Evolutionary conservation across 1,139 yeast genomes (phyloP), one percentile per base, ranked within the genome.

Genomic region (Suhomyces maxii): DNA sequence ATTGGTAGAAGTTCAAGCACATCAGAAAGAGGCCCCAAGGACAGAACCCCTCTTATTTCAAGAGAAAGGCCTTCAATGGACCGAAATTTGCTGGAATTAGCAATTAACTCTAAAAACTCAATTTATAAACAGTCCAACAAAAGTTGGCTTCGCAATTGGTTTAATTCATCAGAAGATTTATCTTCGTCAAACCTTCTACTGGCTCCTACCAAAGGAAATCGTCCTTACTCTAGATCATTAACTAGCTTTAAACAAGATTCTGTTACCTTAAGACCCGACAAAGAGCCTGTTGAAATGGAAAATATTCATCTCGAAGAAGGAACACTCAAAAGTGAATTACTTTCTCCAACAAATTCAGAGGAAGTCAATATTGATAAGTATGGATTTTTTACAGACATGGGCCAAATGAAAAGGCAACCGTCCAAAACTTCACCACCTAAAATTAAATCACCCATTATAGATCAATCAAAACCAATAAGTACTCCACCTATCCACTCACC

Each of bases 361-460:
- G 49, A 47, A 53, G 56, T 50, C 48, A 59, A 54, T 33, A 71
- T 80, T 7, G 84, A 80, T 53, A 65, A 77, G 47, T 79, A 73
- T 57, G 84, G 84, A 0, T 80, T 80, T 56, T 66, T 79, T 31
- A 61, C 60, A 18, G 68, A 66, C 44, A 41, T 54, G 25, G 46
- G 38, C 3, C 44, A 38, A 14, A 45, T 40, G 11, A 34, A 28
- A 18, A 14, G 36, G n/a, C 35, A 31, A 31, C 37, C 39, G 18
- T 10, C 38, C 1, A 25, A 8, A 10, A 11, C 28, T 2, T 9
- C 23, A 8, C 30, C 14, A 3, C 10, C 33, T 8, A 13, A 8
- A 9, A 8, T 37, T 28, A 37, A 37, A 13, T 31, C 40, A 8
- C 40, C 39, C 8, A 10, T n/a, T 25, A 10, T 26, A 8, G 12